These are phyloP conservation scores for Aspergillus flavus DNA, from an alignment of 2,329 filamentous ascomycete species.

Conservation along the genomic window DNA sequence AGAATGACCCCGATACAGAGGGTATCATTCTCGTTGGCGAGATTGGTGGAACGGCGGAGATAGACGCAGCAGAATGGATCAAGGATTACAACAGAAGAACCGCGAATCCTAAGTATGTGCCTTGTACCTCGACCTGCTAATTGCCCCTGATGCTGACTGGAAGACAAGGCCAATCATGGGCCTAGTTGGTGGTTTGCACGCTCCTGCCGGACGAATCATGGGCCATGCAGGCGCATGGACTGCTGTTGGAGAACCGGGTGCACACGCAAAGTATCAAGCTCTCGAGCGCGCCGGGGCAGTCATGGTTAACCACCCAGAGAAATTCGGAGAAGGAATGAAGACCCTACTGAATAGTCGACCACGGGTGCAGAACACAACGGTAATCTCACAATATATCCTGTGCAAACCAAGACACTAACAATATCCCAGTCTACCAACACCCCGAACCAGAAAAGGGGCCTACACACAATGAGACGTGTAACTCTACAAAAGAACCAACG, in stretches of 20 bases:
- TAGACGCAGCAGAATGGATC: slow-evolving; percentile 75
- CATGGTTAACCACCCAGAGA: slow-evolving; percentile 75
- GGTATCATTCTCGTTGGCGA: slow-evolving; percentile 74
- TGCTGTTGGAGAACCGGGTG: slow-evolving; percentile 65
- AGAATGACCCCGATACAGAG: slow-evolving; percentile 67
- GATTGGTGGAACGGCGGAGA: slow-evolving; percentile 69
- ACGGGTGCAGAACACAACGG: slow-evolving; percentile 27
- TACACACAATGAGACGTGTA: slow-evolving; percentile 52
- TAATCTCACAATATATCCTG: slow-evolving; percentile 18
- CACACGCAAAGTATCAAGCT: slow-evolving; percentile 66
- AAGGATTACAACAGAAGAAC: slow-evolving; percentile 62
- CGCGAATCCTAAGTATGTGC: slow-evolving; percentile 63
- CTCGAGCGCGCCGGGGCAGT: slow-evolving; percentile 68
- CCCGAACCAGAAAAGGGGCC: slow-evolving; percentile 49
- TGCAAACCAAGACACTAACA: slow-evolving; percentile 4
- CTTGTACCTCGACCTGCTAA: not conserved
- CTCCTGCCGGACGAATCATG: slow-evolving; percentile 69
- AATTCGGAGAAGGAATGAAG: slow-evolving; percentile 71
- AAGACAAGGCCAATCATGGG: slow-evolving; percentile 67
- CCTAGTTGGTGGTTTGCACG: slow-evolving; percentile 67
- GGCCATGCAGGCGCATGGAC: slow-evolving; percentile 77
- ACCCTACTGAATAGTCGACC: slow-evolving; percentile 53
- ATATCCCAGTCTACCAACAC: slow-evolving; percentile 20
- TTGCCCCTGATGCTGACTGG: slow-evolving; percentile 17
- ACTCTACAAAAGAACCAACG: slow-evolving; percentile 8